Base-by-base conservation (phyloP, 352 stramenopile species). In the Salisapilia sapeloensis region DNA sequence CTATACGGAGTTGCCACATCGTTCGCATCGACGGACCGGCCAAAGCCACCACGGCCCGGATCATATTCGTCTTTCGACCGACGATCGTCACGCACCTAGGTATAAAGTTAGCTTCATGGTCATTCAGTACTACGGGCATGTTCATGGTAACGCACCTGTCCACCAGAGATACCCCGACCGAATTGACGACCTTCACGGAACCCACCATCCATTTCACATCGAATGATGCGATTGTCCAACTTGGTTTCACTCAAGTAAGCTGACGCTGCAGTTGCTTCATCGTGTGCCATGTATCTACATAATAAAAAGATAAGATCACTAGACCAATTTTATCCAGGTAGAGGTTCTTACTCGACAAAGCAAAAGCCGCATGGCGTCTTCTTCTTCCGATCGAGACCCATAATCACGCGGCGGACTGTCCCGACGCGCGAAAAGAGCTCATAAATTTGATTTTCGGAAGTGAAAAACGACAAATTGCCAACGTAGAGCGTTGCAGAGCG, bases 381-480 rank as follows among this genome's bases (percentile, higher is more conserved):
- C 38, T 92, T 93, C 41, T 93, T 77, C 34, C 85, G 60, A 64
- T 99, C 85, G 9, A 98, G 63, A 15, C 94, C 94, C 80, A 99
- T 95, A 33, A 97, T 92, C 6, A 98, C 75, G 36, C 71, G 56
- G 35, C 76, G 60, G 18, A 99, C 85, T 13, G 72, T 74, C 29
- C 94, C 94, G 26, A 97, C 72, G 44, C 71, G 69, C 36, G 67
- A 82, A 53, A 99, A 98, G 30, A 95, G 69, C 48, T 93, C 79
- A 49, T 85, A 86, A 38, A 99, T 90, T 53, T 98, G 91, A 22
- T 71, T 56, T 40, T 97, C 85, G 13, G 82, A 91, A 14, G 93
- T 98, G 42, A 94, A 96, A 57, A 98, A 99, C 26, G 82, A 90
- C 28, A 99, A 50, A 52, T 99, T 99, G 29, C 94, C 94, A 22